phyloP scores from a whole-genome alignment of 1,284 basidiomycete species.

The Malassezia nana region DNA sequence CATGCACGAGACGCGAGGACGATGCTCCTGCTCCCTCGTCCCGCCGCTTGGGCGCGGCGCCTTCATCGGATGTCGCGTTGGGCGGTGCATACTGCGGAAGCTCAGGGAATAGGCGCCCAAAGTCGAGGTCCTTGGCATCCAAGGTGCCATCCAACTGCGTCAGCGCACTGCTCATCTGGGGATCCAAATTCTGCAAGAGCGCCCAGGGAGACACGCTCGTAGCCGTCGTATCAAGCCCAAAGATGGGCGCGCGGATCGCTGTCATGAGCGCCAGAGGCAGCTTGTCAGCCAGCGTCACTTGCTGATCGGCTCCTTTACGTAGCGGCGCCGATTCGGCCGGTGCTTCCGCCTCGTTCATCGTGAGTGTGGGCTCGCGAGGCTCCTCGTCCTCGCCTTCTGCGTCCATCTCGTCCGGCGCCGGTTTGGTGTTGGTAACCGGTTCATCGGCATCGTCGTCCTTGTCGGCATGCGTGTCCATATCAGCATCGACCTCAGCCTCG shows the following conservation, averaged over 20 bases:
- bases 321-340: slow-evolving; percentile 20
- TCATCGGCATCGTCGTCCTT: slow-evolving; percentile 21
- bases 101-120: slow-evolving; percentile 52
- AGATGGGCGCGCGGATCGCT: slow-evolving; percentile 42
- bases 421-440: slow-evolving; percentile 18
- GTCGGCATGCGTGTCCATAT: slow-evolving; percentile 20
- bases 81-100: slow-evolving; percentile 49
- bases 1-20: slow-evolving; percentile 49
- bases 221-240: slow-evolving; percentile 31
- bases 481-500: slow-evolving; percentile 28
- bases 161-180: slow-evolving; percentile 28
- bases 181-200: slow-evolving; percentile 30
- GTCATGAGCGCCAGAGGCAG: slow-evolving; percentile 35
- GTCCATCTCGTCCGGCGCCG: slow-evolving; percentile 12
- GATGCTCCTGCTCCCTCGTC: slow-evolving; percentile 48
- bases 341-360: slow-evolving; percentile 23
- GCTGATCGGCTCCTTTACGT: slow-evolving; percentile 21
- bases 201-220: slow-evolving; percentile 34
- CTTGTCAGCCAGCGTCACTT: slow-evolving; percentile 32
- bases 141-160: slow-evolving; percentile 31
- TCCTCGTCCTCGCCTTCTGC: slow-evolving; percentile 19
- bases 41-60: slow-evolving; percentile 49
- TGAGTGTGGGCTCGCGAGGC: not conserved
- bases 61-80: slow-evolving; percentile 35
- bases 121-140: slow-evolving; percentile 24